These are phyloP conservation scores for Plantago major DNA, from an alignment of 257 asterid genomes.

Conservation along the genomic window DNA sequence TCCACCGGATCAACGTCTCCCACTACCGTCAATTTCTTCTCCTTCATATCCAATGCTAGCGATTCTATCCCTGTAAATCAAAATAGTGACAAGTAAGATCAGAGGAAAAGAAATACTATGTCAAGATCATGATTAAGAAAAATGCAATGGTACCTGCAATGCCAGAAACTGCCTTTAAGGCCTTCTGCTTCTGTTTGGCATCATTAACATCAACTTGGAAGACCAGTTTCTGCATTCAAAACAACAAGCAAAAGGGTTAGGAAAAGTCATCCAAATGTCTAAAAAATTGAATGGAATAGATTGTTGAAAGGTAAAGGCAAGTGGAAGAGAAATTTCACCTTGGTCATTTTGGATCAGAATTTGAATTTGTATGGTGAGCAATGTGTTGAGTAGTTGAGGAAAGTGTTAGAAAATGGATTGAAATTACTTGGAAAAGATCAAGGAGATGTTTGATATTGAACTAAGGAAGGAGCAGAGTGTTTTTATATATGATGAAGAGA, in stretches of 20 bases:
- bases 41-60: slow-evolving; percentile 45
- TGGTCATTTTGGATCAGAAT: background rate
- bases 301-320: background rate
- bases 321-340: background rate
- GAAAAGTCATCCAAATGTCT: background rate
- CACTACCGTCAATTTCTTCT: slow-evolving; percentile 43
- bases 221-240: slow-evolving; percentile 34
- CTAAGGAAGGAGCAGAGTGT: background rate
- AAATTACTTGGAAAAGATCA: slow-evolving; percentile 5
- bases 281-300: background rate
- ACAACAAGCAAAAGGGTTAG: background rate
- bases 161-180: slow-evolving; percentile 39
- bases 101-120: background rate
- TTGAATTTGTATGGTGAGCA: background rate
- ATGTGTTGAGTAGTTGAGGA: background rate
- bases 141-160: slow-evolving; percentile 20
- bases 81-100: background rate
- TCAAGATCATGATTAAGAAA: background rate
- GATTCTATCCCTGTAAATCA: slow-evolving; percentile 39
- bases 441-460: background rate
- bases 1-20: slow-evolving; percentile 53
- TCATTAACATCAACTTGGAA: slow-evolving; percentile 25
- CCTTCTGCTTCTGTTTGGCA: slow-evolving; percentile 33
- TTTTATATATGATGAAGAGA: background rate
- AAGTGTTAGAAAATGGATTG: background rate